A percentile compares a stretch with the other conserved stretches of the same genome.
phyloP scores from a whole-genome alignment of 2,329 filamentous ascomycete species.

The Dactylellina leptospora region DNA sequence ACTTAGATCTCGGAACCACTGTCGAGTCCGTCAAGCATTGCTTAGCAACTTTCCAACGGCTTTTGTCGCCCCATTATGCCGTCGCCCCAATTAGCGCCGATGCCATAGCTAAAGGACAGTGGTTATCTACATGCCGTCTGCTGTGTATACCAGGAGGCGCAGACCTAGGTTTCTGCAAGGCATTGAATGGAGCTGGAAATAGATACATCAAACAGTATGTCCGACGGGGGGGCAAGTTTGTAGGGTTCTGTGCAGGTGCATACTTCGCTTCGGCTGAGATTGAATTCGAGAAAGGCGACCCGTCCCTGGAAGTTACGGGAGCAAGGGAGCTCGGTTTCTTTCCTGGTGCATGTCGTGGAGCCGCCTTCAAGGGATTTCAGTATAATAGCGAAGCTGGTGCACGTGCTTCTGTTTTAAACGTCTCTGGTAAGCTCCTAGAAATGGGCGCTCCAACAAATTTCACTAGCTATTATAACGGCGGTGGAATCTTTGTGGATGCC shows the following conservation, averaged over 20 bases:
- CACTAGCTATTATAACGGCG: conserved; percentile 89
- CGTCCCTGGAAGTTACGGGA: conserved; percentile 82
- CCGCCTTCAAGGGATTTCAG: conserved; percentile 87
- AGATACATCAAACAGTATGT: conserved; percentile 84
- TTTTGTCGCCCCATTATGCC: conserved; percentile 90
- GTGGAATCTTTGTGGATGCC: conserved; percentile 88
- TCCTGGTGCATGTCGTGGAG: conserved; percentile 82
- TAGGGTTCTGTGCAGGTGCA: conserved; percentile 92
- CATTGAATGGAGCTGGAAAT: conserved; percentile 88
- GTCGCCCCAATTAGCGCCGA: conserved; percentile 84
- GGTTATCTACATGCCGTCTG: conserved; percentile 84
- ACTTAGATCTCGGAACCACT: conserved; percentile 80
- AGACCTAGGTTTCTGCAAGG: conserved; percentile 89
- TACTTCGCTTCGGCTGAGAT: conserved; percentile 85
- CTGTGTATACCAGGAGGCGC: conserved; percentile 92
- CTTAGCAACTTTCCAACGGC: conserved; percentile 81
- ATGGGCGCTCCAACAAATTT: conserved; percentile 70
- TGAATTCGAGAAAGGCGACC: conserved; percentile 90
- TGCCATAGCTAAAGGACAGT: conserved; percentile 87
- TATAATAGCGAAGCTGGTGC: conserved; percentile 90
- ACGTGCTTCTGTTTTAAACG: conserved; percentile 72
- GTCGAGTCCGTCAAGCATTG: conserved; percentile 89
- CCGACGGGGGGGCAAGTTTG: conserved; percentile 81
- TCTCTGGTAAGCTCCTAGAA: conserved; percentile 64
- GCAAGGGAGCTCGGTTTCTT: conserved; percentile 87